Percentiles rank a stretch among this genome's conserved stretches.
Evolutionary conservation across 129 eudicot species (phyloP).

Genomic region (Cynara cardunculus): DNA sequence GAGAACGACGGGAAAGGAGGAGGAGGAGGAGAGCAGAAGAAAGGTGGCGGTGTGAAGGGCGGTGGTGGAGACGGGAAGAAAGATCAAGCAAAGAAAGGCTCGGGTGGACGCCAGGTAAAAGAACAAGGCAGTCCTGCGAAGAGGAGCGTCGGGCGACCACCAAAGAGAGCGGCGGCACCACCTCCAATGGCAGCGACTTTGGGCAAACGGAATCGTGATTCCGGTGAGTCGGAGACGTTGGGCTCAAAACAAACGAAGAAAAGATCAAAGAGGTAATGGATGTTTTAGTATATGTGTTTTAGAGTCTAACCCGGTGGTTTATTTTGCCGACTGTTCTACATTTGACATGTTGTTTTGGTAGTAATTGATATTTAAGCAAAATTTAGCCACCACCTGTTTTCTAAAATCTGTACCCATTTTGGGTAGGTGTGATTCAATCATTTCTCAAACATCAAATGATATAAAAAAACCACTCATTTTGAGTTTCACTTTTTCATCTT

Average conservation of each 20-base stretch:
- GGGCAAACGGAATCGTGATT: constrained; percentile 50
- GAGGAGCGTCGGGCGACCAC: constrained; percentile 58
- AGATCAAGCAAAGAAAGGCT: constrained; percentile 31
- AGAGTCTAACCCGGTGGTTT: constrained; percentile 31
- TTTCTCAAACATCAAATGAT: constrained; percentile 14
- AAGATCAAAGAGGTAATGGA: constrained; percentile 48
- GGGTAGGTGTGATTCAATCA: constrained; percentile 21
- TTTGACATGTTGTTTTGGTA: constrained; percentile 22
- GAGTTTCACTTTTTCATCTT: constrained; percentile 5
- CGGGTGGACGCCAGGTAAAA: constrained; percentile 33
- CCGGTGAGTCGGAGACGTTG: constrained; percentile 34
- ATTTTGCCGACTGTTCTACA: constrained; percentile 3
- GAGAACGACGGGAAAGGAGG: constrained; percentile 29
- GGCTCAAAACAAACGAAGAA: constrained; percentile 57
- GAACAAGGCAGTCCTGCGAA: constrained; percentile 51
- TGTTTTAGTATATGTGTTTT: constrained; percentile 23
- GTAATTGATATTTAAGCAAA: constrained; percentile 19
- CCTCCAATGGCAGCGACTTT: constrained; percentile 21
- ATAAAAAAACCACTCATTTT: constrained; percentile 7
- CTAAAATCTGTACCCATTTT: constrained; percentile 26
- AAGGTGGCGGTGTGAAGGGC: constrained; percentile 28
- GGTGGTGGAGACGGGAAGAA: constrained; percentile 38
- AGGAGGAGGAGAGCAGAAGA: constrained; percentile 34
- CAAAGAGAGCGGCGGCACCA: constrained; percentile 62
- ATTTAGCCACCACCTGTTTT: constrained; percentile 15